Percentiles rank a stretch among this genome's conserved stretches.
Evolutionary conservation across 2,329 filamentous ascomycete species (phyloP).

Genomic region (Fusarium floridanum): DNA sequence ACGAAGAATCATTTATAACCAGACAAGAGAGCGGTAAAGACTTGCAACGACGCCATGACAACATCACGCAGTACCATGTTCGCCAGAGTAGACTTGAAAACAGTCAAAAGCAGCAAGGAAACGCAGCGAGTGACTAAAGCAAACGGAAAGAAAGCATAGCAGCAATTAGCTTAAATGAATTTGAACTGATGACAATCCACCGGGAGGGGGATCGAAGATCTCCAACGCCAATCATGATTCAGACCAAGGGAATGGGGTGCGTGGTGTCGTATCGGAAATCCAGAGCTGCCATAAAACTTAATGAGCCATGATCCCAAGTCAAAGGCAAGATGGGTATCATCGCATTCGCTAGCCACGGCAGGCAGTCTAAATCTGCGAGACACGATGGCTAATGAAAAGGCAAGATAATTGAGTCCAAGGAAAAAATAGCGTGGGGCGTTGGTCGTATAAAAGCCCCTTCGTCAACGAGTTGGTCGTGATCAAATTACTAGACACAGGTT

Average conservation of each 20-base stretch:
- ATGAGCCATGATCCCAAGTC: constrained; percentile 45
- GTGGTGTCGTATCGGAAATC: constrained; percentile 48
- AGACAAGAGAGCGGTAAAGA: constrained; percentile 17
- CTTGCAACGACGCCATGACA: constrained; percentile 33
- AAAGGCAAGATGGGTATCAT: constrained; percentile 44
- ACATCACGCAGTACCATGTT: constrained; percentile 37
- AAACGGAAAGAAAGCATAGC: constrained; percentile 42
- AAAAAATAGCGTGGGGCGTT: constrained; percentile 41
- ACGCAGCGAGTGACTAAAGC: constrained; percentile 44
- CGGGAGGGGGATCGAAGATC: constrained; percentile 51
- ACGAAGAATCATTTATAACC: constrained; percentile 31
- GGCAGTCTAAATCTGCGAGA: constrained; percentile 40
- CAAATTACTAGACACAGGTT: constrained; percentile 44
- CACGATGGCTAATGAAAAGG: constrained; percentile 40
- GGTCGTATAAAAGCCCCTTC: constrained; percentile 43
- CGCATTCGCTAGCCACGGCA: constrained; percentile 40
- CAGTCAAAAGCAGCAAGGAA: constrained; percentile 43
- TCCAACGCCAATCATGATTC: constrained; percentile 59
- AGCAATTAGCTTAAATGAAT: constrained; percentile 50
- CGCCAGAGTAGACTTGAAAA: constrained; percentile 35
- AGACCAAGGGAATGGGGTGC: constrained; percentile 53
- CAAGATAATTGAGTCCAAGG: constrained; percentile 47
- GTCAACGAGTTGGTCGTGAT: constrained; percentile 47
- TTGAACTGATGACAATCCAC: constrained; percentile 55
- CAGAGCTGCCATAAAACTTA: constrained; percentile 50